Base-by-base conservation (phyloP, 2,329 filamentous ascomycete genomes). In the Chrysoporthe deuterocubensis region DNA sequence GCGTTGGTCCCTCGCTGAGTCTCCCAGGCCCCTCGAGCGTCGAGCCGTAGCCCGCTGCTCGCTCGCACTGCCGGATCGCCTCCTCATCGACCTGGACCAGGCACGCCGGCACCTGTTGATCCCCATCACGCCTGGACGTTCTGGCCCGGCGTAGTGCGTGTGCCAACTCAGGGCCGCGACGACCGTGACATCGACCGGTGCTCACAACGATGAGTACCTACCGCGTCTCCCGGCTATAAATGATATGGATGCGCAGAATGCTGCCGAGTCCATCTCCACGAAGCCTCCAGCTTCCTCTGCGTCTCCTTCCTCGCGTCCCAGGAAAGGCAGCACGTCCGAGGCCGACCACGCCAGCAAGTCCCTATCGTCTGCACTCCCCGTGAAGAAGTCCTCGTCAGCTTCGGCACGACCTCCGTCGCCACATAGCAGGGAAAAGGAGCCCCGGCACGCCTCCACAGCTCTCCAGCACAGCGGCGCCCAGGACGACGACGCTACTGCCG, bases 161-260 rank as follows among this genome's bases (percentile, higher is more conserved):
- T 42, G 57, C 26, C 42, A 26, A 60, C 11, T 16, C 57, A 42
- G 34, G 57, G 37, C 57, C n/a, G 57, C n/a, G 57, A 60, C 57
- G 40, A 60, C 26, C 34, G 37, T 43, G 42, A 43, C 57, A 42
- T 60, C 37, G 13, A 44, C 37, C 44, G 59, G 59, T 61, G 34
- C 62, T 54, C 62, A 64, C 46, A 40, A 62, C 40, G 50, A 64
- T 52, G 62, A 43, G 37, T 42, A 43, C 48, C 62, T 37, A 40
- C 78, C 74, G 78, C 76, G 75, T 75, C 76, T 80, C 78, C 78
- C 78, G 76, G 77, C 84, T 84, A 84, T 88, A 84, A 86, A 87
- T 88, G 86, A 83, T 82, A 89, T 89, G 86, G 86, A 89, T 87
- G 86, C 85, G 86, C 86, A 88, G 82, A 88, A 88, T 88, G 86